Base-by-base conservation (phyloP, 805 yeast genomes). In the Teunomyces lycoperdinae region DNA sequence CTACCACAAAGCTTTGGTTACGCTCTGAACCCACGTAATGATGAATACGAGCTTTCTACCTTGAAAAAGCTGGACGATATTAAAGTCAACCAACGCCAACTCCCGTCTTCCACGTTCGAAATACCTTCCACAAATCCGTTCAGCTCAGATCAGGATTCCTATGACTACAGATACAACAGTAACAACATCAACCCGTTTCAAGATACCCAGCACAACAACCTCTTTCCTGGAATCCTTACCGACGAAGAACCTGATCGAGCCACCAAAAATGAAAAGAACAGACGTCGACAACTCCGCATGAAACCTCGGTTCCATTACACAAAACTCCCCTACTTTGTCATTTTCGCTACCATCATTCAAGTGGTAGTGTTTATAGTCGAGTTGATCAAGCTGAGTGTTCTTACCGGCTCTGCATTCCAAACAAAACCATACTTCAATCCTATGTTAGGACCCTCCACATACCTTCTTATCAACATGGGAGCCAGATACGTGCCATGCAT, bases 361-460 rank as follows among this genome's bases (percentile, higher is more conserved):
- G 55, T 80, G 4, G 63, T 64, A 6, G 84, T 85, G 7, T 85
- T 85, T 57, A 73, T 84, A 6, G 84, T 76, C 9, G 90, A 85
- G 60, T 63, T 85, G 31, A 76, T 71, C 9, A 69, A 67, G 47
- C 81, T 81, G 87, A 76, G 81, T 5, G 56, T 61, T 5, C 67
- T 79, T 39, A 85, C 90, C 0, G 87, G 88, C 2, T 73, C 78
- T 11, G 80, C 85, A 3, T 76, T 85, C 50, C 88, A 82, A 58
- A 81, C 87, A 0, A 63, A 82, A 54, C 91, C 91, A 4, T 78
- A 80, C 50, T 83, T 85, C 69, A 85, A 85, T 60, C 91, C 90
- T 5, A 85, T 85, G 90, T 61, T 85, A 26, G 91, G 91, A 1
- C 91, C 91, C 9, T 83, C 89, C 2, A 67, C 84, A 0, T 83